Evolutionary conservation across 345 rosid genomes (phyloP), one percentile per base, ranked within the genome.

Genomic region (Durio zibethinus): DNA sequence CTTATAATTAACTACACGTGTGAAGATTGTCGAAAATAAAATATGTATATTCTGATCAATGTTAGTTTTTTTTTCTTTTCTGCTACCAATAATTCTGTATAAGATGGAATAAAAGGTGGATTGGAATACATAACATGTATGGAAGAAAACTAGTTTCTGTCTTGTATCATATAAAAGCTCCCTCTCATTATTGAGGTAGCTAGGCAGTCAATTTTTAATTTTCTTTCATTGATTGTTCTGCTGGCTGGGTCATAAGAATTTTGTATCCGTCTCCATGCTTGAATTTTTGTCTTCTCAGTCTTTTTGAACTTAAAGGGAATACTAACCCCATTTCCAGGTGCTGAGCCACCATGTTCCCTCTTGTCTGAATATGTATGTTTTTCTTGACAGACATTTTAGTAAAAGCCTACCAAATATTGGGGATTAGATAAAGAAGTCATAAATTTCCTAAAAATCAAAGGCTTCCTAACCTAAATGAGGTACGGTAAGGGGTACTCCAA

Each of bases 231-330:
- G 36, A 40, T 21, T 65, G 71, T 40, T 38, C 45, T 36, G 48
- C 40, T 18, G 7, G 15, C 25, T n/a, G 71, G 31, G 68, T 33
- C 68, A 35, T 59, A 4, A 63, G 14, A 33, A 33, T 63, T 35
- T 63, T 63, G 68, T 21, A n/a, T 38, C 48, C 21, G 71, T 65
- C 71, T 65, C 48, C 48, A 38, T 65, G 48, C 31, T 65, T 38
- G 50, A 18, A 40, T 38, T 65, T 65, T 38, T 65, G 71, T 65
- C 7, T 40, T 65, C 70, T 65, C 29, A 38, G 29, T 65, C 48
- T 29, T 21, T 65, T 65, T 38, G 48, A n/a, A 1, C 50, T 38
- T 65, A 36, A 38, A 50, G n/a, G 6, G 6, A n/a, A 63, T 3
- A 35, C 43, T 2, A n/a, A 35, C 43, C 47, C 45, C 69, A 64